Conservation (phyloP, 1,284 basidiomycete species). For the Trichosporon ovoides region DNA sequence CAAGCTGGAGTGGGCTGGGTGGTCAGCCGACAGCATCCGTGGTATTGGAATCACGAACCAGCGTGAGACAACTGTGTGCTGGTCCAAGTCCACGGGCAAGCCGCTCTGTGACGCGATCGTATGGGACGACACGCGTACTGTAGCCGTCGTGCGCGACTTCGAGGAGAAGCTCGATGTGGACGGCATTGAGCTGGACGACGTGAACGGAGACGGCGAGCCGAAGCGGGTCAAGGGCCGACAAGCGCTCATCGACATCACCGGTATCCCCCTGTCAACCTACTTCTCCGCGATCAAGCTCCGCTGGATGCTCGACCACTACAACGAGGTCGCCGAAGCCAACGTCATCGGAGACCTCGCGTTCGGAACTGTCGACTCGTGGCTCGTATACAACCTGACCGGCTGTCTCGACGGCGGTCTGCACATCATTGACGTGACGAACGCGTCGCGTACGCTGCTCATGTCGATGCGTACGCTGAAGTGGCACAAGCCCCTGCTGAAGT, state of each 20-base stretch:
- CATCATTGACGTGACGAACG: slow-evolving; percentile 92
- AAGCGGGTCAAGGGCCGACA: slow-evolving; percentile 55
- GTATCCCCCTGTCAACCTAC: slow-evolving; percentile 85
- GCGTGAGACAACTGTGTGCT: slow-evolving; percentile 91
- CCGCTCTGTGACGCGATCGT: slow-evolving; percentile 86
- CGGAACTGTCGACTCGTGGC: slow-evolving; percentile 94
- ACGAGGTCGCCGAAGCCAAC: slow-evolving; percentile 74
- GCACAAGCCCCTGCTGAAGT: slow-evolving; percentile 75
- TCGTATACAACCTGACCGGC: slow-evolving; percentile 71
- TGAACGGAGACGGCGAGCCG: slow-evolving; percentile 12
- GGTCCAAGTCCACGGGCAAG: slow-evolving; percentile 85
- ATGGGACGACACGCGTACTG: slow-evolving; percentile 92
- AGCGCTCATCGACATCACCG: slow-evolving; percentile 54
- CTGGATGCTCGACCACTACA: slow-evolving; percentile 91
- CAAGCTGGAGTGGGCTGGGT: slow-evolving; percentile 66
- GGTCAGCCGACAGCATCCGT: slow-evolving; percentile 74
- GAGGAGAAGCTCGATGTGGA: slow-evolving; percentile 65
- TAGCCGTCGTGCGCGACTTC: slow-evolving; percentile 70
- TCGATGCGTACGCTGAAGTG: slow-evolving; percentile 76
- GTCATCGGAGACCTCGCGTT: slow-evolving; percentile 77
- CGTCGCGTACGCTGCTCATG: slow-evolving; percentile 89
- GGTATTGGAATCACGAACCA: slow-evolving; percentile 98
- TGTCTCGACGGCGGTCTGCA: slow-evolving; percentile 65
- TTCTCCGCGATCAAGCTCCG: slow-evolving; percentile 93
- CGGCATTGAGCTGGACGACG: slow-evolving; percentile 63